Conservation (phyloP, 768 basidiomycete genomes). For the Nidularia pulvinata region DNA sequence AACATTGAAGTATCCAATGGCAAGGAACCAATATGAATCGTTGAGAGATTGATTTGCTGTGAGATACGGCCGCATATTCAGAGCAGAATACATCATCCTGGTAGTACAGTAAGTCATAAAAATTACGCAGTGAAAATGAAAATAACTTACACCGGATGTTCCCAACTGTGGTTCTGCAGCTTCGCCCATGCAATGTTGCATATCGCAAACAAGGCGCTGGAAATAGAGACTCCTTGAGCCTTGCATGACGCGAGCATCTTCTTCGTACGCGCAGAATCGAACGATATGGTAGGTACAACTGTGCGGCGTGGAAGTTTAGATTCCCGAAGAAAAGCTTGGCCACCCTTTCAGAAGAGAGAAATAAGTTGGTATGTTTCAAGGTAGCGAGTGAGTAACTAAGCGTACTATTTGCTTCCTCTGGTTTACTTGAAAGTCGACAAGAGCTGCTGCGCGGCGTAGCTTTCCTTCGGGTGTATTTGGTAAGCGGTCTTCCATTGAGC, state of each 20-base stretch:
- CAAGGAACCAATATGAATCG: conserved; percentile 79
- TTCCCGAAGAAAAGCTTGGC: conserved; percentile 66
- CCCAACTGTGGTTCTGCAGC: conserved; percentile 36
- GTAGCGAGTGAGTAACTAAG: background rate
- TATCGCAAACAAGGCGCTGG: conserved; percentile 72
- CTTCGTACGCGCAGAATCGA: conserved; percentile 55
- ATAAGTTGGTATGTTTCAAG: background rate
- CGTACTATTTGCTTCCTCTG: conserved; percentile 57
- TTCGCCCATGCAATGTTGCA: conserved; percentile 76
- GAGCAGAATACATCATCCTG: conserved; percentile 85
- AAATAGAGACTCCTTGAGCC: conserved; percentile 68
- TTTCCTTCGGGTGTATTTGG: conserved; percentile 25
- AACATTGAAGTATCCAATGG: conserved; percentile 84
- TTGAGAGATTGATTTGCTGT: conserved; percentile 36
- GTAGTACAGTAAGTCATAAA: background rate
- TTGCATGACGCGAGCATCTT: conserved; percentile 72
- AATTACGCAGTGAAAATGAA: background rate
- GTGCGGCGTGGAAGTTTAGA: conserved; percentile 50
- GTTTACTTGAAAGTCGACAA: conserved; percentile 53
- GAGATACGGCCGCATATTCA: conserved; percentile 73
- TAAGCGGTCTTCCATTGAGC: conserved; percentile 51
- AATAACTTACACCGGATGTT: conserved; percentile 49
- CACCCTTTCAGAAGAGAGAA: conserved; percentile 44
- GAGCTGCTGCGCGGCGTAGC: conserved; percentile 43
- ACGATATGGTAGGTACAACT: conserved; percentile 68